Base-by-base conservation (phyloP, 2,329 filamentous ascomycete species). In the Hypoxylon rubiginosum region DNA sequence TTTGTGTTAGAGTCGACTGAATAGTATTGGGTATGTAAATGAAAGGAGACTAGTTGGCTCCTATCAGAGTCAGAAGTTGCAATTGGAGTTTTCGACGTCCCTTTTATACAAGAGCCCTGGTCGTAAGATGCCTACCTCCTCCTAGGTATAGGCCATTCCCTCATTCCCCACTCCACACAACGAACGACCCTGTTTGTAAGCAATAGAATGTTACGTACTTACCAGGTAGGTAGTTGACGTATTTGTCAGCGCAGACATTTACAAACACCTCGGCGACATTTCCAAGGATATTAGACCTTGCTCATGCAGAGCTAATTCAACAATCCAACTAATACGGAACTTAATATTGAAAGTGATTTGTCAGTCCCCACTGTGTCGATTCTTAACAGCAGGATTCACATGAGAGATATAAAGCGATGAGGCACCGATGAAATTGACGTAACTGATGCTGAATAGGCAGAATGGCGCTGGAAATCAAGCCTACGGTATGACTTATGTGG, bases 201-300 rank as follows among this genome's bases (percentile, higher is more conserved):
- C 46, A 30, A 30, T 4, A 17, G 39, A 2, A 10, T 19, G 8
- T n/a, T n/a, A n/a, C n/a, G n/a, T n/a, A n/a, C n/a, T n/a, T n/a
- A n/a, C n/a, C n/a, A n/a, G n/a, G n/a, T n/a, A n/a, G n/a, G n/a
- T 19, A 17, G n/a, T 19, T 9, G n/a, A 43, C 7, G 15, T 5
- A 43, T 49, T 49, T 49, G 46, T 48, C 43, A 48, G 24, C 46
- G 24, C 4, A 13, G 15, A n/a, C 39, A 9, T n/a, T n/a, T n/a
- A n/a, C n/a, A n/a, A n/a, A n/a, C n/a, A n/a, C 13, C 39, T 19
- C 39, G 39, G n/a, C 6, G n/a, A 43, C 39, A 8, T 19, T 15
- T 13, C 15, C 4, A 36, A 36, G 2, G 13, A 10, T 13, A 15
- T 15, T 11, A 11, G 34, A 36, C 34, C 34, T 13, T 36, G 34